Evolutionary conservation across 169 alveolate genomes (phyloP).

Genomic region (Plasmodium gaboni): DNA sequence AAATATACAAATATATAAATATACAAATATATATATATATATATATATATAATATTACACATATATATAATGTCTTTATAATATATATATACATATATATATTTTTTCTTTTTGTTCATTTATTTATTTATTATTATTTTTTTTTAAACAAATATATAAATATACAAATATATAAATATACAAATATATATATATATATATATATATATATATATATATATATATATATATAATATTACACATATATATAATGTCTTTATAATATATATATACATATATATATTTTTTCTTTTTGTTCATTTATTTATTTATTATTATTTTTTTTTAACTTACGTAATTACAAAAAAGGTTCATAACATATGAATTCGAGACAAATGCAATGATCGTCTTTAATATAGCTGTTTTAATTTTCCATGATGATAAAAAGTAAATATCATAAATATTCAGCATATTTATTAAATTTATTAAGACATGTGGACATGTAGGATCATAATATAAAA

Average conservation of each 20-base stretch:
- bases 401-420: constrained; percentile 75
- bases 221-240: not conserved
- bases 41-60: not conserved
- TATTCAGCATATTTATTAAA: constrained; percentile 35
- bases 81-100: not conserved
- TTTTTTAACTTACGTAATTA: constrained; percentile 73
- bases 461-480: constrained; percentile 55
- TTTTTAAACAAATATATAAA: not conserved
- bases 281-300: constrained; percentile 7
- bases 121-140: not conserved
- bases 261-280: not conserved
- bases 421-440: constrained; percentile 45
- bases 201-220: constrained; percentile 8
- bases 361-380: constrained; percentile 56
- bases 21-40: not conserved
- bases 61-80: not conserved
- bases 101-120: not conserved
- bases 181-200: not conserved
- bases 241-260: not conserved
- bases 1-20: not conserved
- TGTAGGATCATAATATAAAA: constrained; percentile 17
- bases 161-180: not conserved
- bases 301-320: not conserved
- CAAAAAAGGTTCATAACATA: constrained; percentile 70
- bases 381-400: constrained; percentile 48